Conservation (phyloP, 768 basidiomycete species). For the Boletus tomentosulus region DNA sequence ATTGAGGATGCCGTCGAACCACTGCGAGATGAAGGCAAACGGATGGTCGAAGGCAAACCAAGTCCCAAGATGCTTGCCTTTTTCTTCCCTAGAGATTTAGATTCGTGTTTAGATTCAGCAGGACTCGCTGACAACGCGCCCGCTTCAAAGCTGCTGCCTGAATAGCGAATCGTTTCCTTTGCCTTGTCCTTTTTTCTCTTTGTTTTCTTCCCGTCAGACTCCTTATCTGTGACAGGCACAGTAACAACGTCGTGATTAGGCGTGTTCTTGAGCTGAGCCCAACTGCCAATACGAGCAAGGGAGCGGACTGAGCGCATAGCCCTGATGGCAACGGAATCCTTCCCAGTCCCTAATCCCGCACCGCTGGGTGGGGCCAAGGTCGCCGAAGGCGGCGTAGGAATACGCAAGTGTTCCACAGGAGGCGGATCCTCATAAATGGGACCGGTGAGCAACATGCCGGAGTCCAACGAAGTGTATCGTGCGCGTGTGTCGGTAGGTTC, state of each 20-base stretch:
- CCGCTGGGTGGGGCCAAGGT: slow-evolving; percentile 38
- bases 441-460: slow-evolving; percentile 34
- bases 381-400: slow-evolving; percentile 24
- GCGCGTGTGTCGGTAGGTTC: slow-evolving; percentile 34
- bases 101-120: slow-evolving; percentile 17
- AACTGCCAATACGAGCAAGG: slow-evolving; percentile 67
- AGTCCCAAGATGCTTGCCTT: slow-evolving; percentile 60
- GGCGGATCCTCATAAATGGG: slow-evolving; percentile 15
- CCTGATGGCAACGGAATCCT: slow-evolving; percentile 68
- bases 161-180: slow-evolving; percentile 39
- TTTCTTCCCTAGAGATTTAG: slow-evolving; percentile 46
- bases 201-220: slow-evolving; percentile 32
- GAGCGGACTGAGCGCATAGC: slow-evolving; percentile 76
- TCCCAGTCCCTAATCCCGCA: slow-evolving; percentile 24
- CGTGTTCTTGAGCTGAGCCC: slow-evolving; percentile 54
- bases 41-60: slow-evolving; percentile 54
- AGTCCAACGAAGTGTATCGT: slow-evolving; percentile 65
- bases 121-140: slow-evolving; percentile 48
- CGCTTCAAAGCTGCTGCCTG: slow-evolving; percentile 64
- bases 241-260: slow-evolving; percentile 30
- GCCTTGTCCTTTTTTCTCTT: slow-evolving; percentile 38
- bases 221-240: slow-evolving; percentile 27
- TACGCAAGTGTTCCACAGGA: slow-evolving; percentile 7
- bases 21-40: slow-evolving; percentile 36
- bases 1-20: slow-evolving; percentile 37